Evolutionary conservation across 2,329 filamentous ascomycete genomes (phyloP), one percentile per base, ranked within the genome.

Genomic region (Fusarium oxysporum): DNA sequence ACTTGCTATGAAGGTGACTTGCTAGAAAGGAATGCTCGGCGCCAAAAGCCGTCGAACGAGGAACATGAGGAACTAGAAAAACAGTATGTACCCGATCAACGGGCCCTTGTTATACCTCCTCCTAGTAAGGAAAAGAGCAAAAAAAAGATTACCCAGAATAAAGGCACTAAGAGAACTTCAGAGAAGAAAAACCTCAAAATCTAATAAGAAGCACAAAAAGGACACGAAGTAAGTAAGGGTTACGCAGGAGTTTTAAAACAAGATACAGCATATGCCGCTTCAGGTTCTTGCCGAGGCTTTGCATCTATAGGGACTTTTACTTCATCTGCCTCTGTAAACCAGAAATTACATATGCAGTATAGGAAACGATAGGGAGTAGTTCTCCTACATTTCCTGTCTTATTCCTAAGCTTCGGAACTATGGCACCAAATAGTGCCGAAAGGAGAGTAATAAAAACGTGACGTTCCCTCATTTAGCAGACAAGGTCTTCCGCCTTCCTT

Each of bases 341-440:
- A 30, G 8, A 30, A 30, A 21, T 47, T 11, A 13, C 7, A 16
- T 47, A 30, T 47, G 6, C 19, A 47, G 25, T 21, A 8, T 13
- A 2, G 1, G 14, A 32, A 2, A 14, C 2, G 5, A 17, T 32
- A 48, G 45, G 28, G 1, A n/a, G 9, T 10, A 8, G 25, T 11
- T 30, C 3, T 32, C 14, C 3, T 2, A 4, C 19, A 11, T n/a
- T 48, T 48, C 28, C 45, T 48, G n/a, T 32, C 10, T n/a, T 32
- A 17, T 48, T 48, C 45, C 45, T 48, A 32, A 17, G 7, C 28
- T 48, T 48, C 45, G 45, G 45, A 48, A 48, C 14, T 14, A 2
- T 48, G 2, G 14, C 6, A 32, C 10, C 3, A 1, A 12, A 32
- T 6, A 4, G 44, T 30, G 30, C 30, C 9, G 11, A 30, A 30